phyloP scores from a whole-genome alignment of 1,284 basidiomycete genomes.

The Moesziomyces globuligerus region DNA sequence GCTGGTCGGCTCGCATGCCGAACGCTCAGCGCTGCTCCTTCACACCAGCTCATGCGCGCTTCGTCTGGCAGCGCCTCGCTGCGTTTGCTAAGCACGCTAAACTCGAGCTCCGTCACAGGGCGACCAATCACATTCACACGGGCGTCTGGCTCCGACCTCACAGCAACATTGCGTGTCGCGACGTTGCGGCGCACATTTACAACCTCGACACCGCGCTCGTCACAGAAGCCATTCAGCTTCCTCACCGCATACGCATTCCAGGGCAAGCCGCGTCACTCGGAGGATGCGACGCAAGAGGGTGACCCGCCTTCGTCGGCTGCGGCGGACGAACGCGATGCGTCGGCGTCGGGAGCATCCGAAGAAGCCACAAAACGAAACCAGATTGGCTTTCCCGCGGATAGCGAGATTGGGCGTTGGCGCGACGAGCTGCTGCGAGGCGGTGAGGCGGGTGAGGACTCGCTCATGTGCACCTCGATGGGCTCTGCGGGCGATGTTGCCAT shows the following conservation, averaged over 20 bases:
- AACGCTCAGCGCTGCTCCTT: conserved; percentile 2
- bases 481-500: conserved; percentile 77
- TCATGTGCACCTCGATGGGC: conserved; percentile 73
- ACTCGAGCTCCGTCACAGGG: not conserved
- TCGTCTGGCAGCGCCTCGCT: not conserved
- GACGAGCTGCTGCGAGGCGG: conserved; percentile 72
- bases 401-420: conserved; percentile 78
- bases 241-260: conserved; percentile 81
- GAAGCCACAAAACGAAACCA: conserved; percentile 52
- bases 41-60: not conserved
- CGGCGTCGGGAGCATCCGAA: conserved; percentile 5
- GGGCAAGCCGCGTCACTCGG: conserved; percentile 73
- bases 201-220: conserved; percentile 18
- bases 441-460: conserved; percentile 69
- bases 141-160: not conserved
- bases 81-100: conserved; percentile 6
- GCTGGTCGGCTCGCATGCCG: conserved; percentile 8
- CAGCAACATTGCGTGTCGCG: not conserved
- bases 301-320: conserved; percentile 22
- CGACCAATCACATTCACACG: not conserved
- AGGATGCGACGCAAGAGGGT: conserved; percentile 31
- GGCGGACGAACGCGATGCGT: conserved; percentile 20
- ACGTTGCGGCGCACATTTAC: conserved; percentile 18
- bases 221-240: conserved; percentile 72
- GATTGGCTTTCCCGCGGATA: conserved; percentile 75